Percentiles rank a stretch among this genome's conserved stretches.
Evolutionary conservation across 2,329 filamentous ascomycete genomes (phyloP).

Genomic region (Diaporthe nobilis): DNA sequence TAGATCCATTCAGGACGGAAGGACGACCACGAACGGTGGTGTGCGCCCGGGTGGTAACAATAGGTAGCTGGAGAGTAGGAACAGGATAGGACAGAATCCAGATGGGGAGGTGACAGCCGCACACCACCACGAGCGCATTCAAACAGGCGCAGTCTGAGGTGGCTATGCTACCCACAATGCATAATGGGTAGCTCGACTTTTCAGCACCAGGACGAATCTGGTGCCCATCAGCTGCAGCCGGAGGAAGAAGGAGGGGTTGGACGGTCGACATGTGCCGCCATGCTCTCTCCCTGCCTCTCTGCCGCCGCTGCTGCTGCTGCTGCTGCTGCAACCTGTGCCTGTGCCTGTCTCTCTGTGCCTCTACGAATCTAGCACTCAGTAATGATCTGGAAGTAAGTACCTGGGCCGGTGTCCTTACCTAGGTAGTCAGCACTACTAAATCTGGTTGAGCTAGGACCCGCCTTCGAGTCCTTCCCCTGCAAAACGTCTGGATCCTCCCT

Average conservation of each 20-base stretch:
- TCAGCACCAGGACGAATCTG: slow-evolving; percentile 6
- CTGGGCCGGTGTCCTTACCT: not conserved
- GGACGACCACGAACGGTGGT: not conserved
- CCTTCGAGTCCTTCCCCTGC: slow-evolving; percentile 23
- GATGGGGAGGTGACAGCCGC: slow-evolving; percentile 22
- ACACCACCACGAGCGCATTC: slow-evolving; percentile 28
- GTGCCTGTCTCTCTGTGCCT: not conserved
- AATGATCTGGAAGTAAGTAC: not conserved
- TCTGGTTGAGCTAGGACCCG: slow-evolving; percentile 27
- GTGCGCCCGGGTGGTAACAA: not conserved
- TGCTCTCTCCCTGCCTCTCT: not conserved
- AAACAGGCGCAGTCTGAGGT: slow-evolving; percentile 29
- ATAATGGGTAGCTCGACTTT: not conserved
- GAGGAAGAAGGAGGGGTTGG: not conserved
- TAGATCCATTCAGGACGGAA: not conserved
- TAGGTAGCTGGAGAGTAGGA: not conserved
- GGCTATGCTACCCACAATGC: slow-evolving; percentile 30
- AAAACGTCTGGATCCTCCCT: slow-evolving; percentile 19
- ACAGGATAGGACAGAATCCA: slow-evolving; percentile 1
- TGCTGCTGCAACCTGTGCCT: not conserved
- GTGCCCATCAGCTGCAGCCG: slow-evolving; percentile 6
- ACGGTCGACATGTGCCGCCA: not conserved
- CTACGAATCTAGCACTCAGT: not conserved
- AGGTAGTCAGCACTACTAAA: slow-evolving; percentile 13
- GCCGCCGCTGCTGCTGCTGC: not conserved